These are phyloP conservation scores for Coemansia sp. DNA, from an alignment of 192 early-diverging fungal genomes.

Conservation along the genomic window DNA sequence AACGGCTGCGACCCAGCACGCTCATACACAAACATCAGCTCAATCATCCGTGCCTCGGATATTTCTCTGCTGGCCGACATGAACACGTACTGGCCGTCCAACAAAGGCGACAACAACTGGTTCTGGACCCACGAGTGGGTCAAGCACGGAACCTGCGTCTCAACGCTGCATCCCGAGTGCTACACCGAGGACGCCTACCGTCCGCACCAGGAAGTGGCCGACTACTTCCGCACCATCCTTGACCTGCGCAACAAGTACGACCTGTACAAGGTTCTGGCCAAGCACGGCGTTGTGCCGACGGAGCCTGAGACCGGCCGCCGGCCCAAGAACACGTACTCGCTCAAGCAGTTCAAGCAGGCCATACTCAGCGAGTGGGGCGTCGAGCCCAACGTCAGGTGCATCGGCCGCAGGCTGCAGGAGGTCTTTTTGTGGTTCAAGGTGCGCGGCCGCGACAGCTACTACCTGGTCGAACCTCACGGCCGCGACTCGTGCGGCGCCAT, in stretches of 20 bases:
- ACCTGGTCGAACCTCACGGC: slow-evolving; percentile 43
- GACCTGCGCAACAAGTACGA: slow-evolving; percentile 58
- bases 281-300: slow-evolving; percentile 44
- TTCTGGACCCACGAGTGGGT: slow-evolving; percentile 80
- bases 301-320: slow-evolving; percentile 31
- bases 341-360: slow-evolving; percentile 37
- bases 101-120: slow-evolving; percentile 72
- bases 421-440: slow-evolving; percentile 53
- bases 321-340: slow-evolving; percentile 46
- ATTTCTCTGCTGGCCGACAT: slow-evolving; percentile 47
- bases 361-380: slow-evolving; percentile 33
- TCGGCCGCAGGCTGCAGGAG: slow-evolving; percentile 38
- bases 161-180: slow-evolving; percentile 63
- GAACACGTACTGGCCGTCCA: slow-evolving; percentile 65
- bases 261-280: slow-evolving; percentile 53
- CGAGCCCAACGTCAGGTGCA: slow-evolving; percentile 49
- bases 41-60: slow-evolving; percentile 48
- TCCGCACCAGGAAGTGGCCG: slow-evolving; percentile 56
- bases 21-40: slow-evolving; percentile 56
- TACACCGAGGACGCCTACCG: slow-evolving; percentile 35
- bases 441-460: slow-evolving; percentile 39
- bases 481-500: slow-evolving; percentile 34
- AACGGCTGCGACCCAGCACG: slow-evolving; percentile 67
- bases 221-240: slow-evolving; percentile 59
- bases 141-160: slow-evolving; percentile 80